Evolutionary conservation across 1,284 basidiomycete species (phyloP).

Genomic region (Fomitopsis pinicola): DNA sequence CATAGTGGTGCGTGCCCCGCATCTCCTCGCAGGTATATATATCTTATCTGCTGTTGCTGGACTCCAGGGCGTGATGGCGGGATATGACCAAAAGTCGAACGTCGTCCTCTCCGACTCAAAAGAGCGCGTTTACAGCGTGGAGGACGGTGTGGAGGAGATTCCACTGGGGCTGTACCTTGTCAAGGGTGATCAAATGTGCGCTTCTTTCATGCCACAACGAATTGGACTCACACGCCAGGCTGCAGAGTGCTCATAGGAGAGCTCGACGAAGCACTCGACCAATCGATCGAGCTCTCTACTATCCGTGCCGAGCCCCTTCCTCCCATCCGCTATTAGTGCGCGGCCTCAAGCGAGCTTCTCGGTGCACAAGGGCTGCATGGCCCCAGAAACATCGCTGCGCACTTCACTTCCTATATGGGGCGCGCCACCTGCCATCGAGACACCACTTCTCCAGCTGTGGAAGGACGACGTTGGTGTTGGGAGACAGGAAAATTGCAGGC

Average conservation of each 20-base stretch:
- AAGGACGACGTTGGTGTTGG: too few relatives aligned
- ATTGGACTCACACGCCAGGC: not conserved
- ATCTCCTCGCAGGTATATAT: not conserved
- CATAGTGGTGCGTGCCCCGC: slow-evolving; percentile 60
- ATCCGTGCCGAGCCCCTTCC: slow-evolving; percentile 88
- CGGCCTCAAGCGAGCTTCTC: not conserved
- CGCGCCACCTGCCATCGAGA: not conserved
- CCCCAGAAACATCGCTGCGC: not conserved
- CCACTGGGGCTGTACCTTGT: slow-evolving; percentile 96
- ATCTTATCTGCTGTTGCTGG: not conserved
- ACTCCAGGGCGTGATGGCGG: slow-evolving; percentile 77
- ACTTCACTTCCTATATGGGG: not conserved
- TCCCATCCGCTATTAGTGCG: slow-evolving; percentile 62
- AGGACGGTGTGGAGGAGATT: slow-evolving; percentile 92
- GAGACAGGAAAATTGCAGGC: too few relatives aligned
- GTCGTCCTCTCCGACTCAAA: slow-evolving; percentile 88
- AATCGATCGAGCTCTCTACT: slow-evolving; percentile 71
- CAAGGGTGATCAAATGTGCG: slow-evolving; percentile 96
- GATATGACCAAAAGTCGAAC: slow-evolving; percentile 91
- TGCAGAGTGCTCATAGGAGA: slow-evolving; percentile 86
- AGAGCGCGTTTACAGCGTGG: slow-evolving; percentile 86
- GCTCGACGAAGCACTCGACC: slow-evolving; percentile 83
- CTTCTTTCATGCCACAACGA: slow-evolving; percentile 13
- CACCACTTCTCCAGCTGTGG: too few relatives aligned
- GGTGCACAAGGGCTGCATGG: not conserved